Evolutionary conservation across 2,329 filamentous ascomycete genomes (phyloP), one percentile per base, ranked within the genome.

Genomic region (Raffaelea ambrosiae): DNA sequence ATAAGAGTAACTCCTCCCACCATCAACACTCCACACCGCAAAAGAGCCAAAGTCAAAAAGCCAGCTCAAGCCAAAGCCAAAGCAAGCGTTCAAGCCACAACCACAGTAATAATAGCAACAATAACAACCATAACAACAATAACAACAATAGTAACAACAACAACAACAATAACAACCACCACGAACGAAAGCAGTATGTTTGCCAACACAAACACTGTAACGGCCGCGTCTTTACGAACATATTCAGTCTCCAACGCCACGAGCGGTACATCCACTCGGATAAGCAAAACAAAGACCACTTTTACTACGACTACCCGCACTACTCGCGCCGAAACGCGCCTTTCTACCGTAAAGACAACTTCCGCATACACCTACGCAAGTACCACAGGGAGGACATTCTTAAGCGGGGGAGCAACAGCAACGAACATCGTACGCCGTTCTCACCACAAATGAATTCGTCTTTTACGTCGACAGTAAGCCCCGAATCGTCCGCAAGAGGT

Each of bases 321-420:
- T 79, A 76, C 57, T 51, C 59, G 21, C 70, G 77, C 8, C 62
- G 61, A 23, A 57, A 58, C 5, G 61, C 67, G 3, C 70, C 74
- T 2, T 79, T 80, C 55, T 65, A 67, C 54, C 69, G 77, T 29
- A 68, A 71, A 29, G 77, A 81, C 52, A 77, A 80, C 61, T 77
- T 70, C 57, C 68, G 76, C 35, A 74, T 78, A 49, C 77, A 81
- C 57, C 67, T 77, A 33, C 69, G 77, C 29, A 69, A 74, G 41
- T 76, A 66, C 52, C 77, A 81, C 64, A 65, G 65, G 47, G 77
- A 81, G 56, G 74, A 78, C 51, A 67, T 77, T 31, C 63, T 66
- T 54, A 72, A 72, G 63, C 69, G 72, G 18, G 68, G 69, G 23
- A 59, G 59, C 20, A 49, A 51, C 39, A 47, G 14, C 31, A 44